Conservation (phyloP, 176 grass and related monocot genomes). For the Aegilops sharonensis region DNA sequence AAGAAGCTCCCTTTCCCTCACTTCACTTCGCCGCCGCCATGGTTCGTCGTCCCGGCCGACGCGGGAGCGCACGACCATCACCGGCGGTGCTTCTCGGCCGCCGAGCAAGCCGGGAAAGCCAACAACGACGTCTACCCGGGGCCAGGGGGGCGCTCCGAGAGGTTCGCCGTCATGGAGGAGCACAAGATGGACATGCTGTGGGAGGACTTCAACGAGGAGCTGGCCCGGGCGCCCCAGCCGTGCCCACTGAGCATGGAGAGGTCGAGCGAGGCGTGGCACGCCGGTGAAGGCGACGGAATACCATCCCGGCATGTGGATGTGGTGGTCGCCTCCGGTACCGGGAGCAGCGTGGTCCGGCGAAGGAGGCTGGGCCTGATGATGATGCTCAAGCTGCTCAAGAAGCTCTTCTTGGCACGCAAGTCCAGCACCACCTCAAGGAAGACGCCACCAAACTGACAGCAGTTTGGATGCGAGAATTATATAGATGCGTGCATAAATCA, state of each 20-base stretch:
- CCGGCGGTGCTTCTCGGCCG: constrained; percentile 40
- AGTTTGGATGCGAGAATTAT: not conserved
- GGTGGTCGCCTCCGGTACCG: not conserved
- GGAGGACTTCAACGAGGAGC: constrained; percentile 97
- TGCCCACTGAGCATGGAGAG: constrained; percentile 44
- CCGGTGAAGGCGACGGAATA: not conserved
- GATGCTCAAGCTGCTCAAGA: constrained; percentile 86
- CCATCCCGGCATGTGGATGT: not conserved
- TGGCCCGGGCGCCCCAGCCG: constrained; percentile 24
- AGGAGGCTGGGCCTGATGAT: constrained; percentile 52
- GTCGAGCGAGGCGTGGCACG: constrained; percentile 20
- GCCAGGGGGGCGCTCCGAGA: not conserved
- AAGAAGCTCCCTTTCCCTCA: constrained; percentile 52
- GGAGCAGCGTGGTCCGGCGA: constrained; percentile 45
- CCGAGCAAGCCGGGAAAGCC: not conserved
- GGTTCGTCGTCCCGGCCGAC: constrained; percentile 43
- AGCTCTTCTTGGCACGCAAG: constrained; percentile 58
- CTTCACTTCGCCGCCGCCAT: constrained; percentile 57
- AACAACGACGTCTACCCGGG: not conserved
- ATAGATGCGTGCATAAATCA: not conserved
- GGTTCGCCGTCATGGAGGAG: constrained; percentile 38
- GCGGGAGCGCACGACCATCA: constrained; percentile 18
- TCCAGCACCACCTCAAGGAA: constrained; percentile 28
- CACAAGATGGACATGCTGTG: constrained; percentile 96
- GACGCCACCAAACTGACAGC: constrained; percentile 30